Evolutionary conservation across 1,139 yeast genomes (phyloP).

Genomic region (Yamadazyma dendronema): DNA sequence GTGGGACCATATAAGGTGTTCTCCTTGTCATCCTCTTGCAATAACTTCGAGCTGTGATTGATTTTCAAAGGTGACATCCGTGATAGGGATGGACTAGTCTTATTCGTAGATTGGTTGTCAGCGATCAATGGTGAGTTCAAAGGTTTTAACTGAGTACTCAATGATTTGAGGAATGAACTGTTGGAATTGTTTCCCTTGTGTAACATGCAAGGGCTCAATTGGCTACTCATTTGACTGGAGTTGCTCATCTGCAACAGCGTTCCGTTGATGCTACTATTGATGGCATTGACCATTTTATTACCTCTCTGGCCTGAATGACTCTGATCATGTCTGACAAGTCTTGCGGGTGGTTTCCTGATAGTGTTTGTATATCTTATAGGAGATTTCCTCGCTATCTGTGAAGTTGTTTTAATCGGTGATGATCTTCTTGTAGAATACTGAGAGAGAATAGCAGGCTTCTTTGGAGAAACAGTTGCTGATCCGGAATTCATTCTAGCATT

Average conservation of each 20-base stretch:
- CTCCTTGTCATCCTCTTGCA: conserved; percentile 8
- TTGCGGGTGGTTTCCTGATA: conserved; percentile 8
- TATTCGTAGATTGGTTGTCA: neutral
- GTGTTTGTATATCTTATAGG: conserved; percentile 6
- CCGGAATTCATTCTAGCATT: neutral
- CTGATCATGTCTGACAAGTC: conserved; percentile 2
- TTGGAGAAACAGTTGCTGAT: conserved; percentile 3
- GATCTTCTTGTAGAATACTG: conserved; percentile 2
- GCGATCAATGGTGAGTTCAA: conserved; percentile 28
- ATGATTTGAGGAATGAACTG: conserved; percentile 21
- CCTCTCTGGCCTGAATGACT: conserved; percentile 1
- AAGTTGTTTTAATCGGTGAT: conserved; percentile 1
- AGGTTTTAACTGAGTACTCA: conserved; percentile 26
- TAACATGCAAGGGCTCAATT: conserved; percentile 5
- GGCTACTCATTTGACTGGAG: conserved; percentile 10
- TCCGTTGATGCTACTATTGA: conserved; percentile 8
- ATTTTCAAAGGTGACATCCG: conserved; percentile 22
- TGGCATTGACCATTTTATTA: conserved; percentile 5
- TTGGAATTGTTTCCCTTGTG: conserved; percentile 3
- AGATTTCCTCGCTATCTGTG: conserved; percentile 5
- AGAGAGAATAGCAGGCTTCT: conserved; percentile 3
- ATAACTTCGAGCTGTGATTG: conserved; percentile 6
- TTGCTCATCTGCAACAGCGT: conserved; percentile 3
- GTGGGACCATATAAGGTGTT: neutral
- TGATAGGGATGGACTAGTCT: conserved; percentile 9